Evolutionary conservation across 2,329 filamentous ascomycete species (phyloP).

Genomic region (Diaporthe destruens): DNA sequence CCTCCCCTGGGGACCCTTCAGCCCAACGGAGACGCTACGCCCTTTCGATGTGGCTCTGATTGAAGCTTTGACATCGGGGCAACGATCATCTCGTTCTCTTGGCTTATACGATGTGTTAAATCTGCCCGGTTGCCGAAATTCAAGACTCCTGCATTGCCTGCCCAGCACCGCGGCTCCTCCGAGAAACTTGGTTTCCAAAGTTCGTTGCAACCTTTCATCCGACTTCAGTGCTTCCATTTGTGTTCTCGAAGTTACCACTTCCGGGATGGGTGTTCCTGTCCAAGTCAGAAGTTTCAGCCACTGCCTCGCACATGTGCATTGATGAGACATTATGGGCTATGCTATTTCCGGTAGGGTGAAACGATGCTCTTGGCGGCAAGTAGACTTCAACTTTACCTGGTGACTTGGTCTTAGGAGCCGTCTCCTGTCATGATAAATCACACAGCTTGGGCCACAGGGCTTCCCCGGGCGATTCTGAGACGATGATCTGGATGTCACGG

Average conservation of each 20-base stretch:
- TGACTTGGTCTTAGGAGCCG: not conserved
- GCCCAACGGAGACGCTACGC: not conserved
- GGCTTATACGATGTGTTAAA: slow-evolving; percentile 10
- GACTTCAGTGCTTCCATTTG: not conserved
- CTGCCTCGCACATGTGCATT: slow-evolving; percentile 33
- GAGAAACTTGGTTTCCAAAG: slow-evolving; percentile 11
- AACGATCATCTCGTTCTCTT: slow-evolving; percentile 4
- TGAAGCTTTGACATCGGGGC: not conserved
- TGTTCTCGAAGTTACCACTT: slow-evolving; percentile 35
- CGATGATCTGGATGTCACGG: slow-evolving; percentile 31
- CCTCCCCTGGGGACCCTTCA: not conserved
- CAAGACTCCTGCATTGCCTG: not conserved
- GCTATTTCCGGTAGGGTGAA: slow-evolving; percentile 35
- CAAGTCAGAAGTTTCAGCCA: slow-evolving; percentile 39
- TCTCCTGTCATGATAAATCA: slow-evolving; percentile 15
- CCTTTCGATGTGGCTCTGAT: not conserved
- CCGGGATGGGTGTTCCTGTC: slow-evolving; percentile 1
- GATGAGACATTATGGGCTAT: slow-evolving; percentile 37
- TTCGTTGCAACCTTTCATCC: slow-evolving; percentile 11
- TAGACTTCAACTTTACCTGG: slow-evolving; percentile 11
- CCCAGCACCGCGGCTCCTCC: slow-evolving; percentile 19
- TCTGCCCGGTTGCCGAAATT: not conserved
- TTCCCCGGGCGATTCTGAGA: slow-evolving; percentile 13
- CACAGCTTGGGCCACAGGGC: slow-evolving; percentile 23
- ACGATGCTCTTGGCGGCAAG: slow-evolving; percentile 29